Percentiles rank a stretch among this genome's conserved stretches.
Conservation (phyloP, 1,139 yeast species). For the Candida sanyaensis region DNA sequence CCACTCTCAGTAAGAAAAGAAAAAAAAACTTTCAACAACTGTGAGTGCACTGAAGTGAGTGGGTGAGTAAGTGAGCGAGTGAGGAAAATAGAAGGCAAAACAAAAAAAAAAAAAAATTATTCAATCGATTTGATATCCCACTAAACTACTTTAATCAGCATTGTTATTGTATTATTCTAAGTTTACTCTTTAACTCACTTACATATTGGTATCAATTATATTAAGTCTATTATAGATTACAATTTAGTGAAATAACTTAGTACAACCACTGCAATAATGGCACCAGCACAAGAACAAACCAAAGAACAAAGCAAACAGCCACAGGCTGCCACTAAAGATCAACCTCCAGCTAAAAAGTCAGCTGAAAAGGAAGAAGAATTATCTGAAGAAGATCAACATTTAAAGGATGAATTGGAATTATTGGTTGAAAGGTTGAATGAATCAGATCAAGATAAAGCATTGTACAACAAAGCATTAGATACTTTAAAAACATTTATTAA, state of each 20-base stretch:
- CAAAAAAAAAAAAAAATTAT: conserved; percentile 1
- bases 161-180: background rate
- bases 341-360: conserved; percentile 14
- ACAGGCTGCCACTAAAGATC: conserved; percentile 13
- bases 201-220: too few species aligned
- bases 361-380: conserved; percentile 70
- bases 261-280: conserved; percentile 14
- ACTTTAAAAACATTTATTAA: conserved; percentile 77
- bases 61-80: conserved; percentile 1
- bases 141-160: too few species aligned
- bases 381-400: conserved; percentile 89
- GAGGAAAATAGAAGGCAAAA: conserved; percentile 10
- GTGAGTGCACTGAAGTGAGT: too few species aligned
- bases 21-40: conserved; percentile 3
- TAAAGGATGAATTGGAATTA: conserved; percentile 84
- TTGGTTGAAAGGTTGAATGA: conserved; percentile 75
- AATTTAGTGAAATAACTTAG: background rate
- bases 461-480: conserved; percentile 61
- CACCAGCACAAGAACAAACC: conserved; percentile 24
- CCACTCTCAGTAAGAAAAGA: conserved; percentile 4
- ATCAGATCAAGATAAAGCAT: conserved; percentile 40
- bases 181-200: too few species aligned
- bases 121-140: background rate
- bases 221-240: background rate
- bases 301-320: conserved; percentile 8